Evolutionary conservation across 208 protist genomes (phyloP).

Genomic region (Leishmania martiniquensis): DNA sequence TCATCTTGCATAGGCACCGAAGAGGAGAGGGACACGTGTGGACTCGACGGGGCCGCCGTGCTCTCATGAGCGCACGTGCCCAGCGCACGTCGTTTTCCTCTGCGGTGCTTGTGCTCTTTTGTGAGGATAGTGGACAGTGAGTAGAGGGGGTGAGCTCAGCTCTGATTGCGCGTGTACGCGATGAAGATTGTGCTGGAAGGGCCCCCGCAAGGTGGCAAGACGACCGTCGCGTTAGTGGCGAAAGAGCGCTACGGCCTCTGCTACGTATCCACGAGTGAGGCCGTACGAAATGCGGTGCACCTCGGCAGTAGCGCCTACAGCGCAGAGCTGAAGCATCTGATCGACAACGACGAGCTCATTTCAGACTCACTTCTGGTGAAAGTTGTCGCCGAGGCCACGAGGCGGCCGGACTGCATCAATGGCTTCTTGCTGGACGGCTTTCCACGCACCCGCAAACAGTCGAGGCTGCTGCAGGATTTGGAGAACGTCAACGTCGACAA

Average conservation of each 20-base stretch:
- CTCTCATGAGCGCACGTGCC: not conserved
- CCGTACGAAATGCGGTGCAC: conserved; percentile 73
- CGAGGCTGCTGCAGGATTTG: conserved; percentile 48
- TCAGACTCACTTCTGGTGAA: conserved; percentile 68
- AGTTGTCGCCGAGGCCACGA: conserved; percentile 72
- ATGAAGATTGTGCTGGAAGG: conserved; percentile 86
- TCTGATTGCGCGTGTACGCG: not conserved
- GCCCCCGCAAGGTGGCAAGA: conserved; percentile 78
- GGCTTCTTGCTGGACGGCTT: conserved; percentile 93
- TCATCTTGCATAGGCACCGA: not conserved
- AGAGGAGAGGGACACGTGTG: not conserved
- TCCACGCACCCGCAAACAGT: conserved; percentile 76
- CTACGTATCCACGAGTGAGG: conserved; percentile 72
- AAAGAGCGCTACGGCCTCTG: conserved; percentile 90
- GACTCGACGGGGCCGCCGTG: not conserved
- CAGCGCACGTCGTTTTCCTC: not conserved
- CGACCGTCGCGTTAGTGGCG: conserved; percentile 73
- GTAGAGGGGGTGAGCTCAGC: not conserved
- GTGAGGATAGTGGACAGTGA: not conserved
- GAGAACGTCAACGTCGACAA: conserved; percentile 62
- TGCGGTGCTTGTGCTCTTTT: not conserved
- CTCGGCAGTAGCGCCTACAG: conserved; percentile 56
- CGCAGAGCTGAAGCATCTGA: conserved; percentile 54
- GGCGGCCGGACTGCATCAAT: conserved; percentile 81
- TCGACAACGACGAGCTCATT: conserved; percentile 70